Evolutionary conservation across 495 filamentous ascomycete genomes (phyloP), one percentile per base, ranked within the genome.

Genomic region (Aspergillus conjunctus): DNA sequence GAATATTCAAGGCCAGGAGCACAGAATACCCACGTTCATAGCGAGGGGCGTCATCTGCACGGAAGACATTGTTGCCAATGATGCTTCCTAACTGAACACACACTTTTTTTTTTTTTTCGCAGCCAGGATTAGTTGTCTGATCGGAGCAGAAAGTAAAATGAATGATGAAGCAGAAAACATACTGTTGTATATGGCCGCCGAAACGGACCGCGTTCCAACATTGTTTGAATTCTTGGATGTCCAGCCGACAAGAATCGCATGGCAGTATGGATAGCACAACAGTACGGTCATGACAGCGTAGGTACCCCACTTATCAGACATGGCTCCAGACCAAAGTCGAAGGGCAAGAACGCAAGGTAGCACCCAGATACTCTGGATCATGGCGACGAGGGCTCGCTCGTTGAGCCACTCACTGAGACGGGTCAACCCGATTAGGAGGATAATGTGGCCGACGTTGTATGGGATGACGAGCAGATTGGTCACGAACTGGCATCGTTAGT

Each of bases 401-500:
- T 79, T 73, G 22, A 79, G 43, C 48, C 68, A 65, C 48, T 78
- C 77, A 31, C 75, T 77, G 6, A 84, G 51, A 54, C 73, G 76
- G 2, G 80, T 81, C 12, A 83, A 56, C 12, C 57, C 12, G 15
- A 72, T 44, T 15, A 77, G 58, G 30, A 66, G 51, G 33, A 73
- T 60, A 53, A 75, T 76, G 56, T 72, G 71, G 33, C 70, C 62
- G 10, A 68, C 66, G 56, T 77, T 83, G 11, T 71, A 68, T 6
- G 85, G 86, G 41, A 89, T 85, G 31, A 79, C 79, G 51, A 91
- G 76, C 3, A 91, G 71, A 64, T 88, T 89, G 15, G 85, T 83
- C 1, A 41, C n/a, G 51, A 67, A 70, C 56, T 58, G 34, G 12
- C 11, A 33, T 22, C 1, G 18, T 55, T 31, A 44, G 21, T 55